Evolutionary conservation across 345 rosid species (phyloP), one percentile per base, ranked within the genome.

Genomic region (Syzygium oleosum): DNA sequence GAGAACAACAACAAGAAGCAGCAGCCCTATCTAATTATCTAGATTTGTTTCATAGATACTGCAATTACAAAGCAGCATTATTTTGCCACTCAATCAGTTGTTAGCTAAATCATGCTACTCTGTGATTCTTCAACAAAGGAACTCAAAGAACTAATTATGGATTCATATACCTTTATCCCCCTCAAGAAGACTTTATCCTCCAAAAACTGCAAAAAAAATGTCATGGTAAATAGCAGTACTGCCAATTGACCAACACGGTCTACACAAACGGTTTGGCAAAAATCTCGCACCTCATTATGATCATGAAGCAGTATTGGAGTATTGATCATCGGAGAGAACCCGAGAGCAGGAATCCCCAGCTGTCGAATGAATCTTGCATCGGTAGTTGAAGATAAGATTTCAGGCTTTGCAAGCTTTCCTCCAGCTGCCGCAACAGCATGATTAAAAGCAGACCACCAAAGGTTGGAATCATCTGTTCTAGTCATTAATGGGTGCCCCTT

Each of bases 241-340:
- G 5, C 14, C 22, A 22, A 63, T 25, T 88, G 85, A 87, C 53
- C 86, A 51, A 25, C 9, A 84, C 79, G n/a, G 63, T 49, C 61
- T 21, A n/a, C 55, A 56, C 25, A 58, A 43, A 61, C 14, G 25
- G 59, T 52, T 53, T 21, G 31, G 46, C 43, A 29, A 27, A 84
- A 84, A 73, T 73, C 83, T 73, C 8, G 14, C 27, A 97, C 99
- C 99, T 97, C 99, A 51, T 96, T 93, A 88, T 96, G 99, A 43
- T 96, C 99, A 86, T 96, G 99, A 92, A 95, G 89, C 88, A 96
- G 87, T 79, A 97, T 94, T 31, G 99, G 97, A 85, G 98, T 95
- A 86, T 95, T 93, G 13, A 85, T 88, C 98, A 97, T 96, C 21
- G 98, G 99, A 41, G 99, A 95, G 93, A 97, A 97, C 85, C 98